These are phyloP conservation scores for Emmonsia crescens DNA, from an alignment of 2,329 filamentous ascomycete genomes.

Conservation along the genomic window DNA sequence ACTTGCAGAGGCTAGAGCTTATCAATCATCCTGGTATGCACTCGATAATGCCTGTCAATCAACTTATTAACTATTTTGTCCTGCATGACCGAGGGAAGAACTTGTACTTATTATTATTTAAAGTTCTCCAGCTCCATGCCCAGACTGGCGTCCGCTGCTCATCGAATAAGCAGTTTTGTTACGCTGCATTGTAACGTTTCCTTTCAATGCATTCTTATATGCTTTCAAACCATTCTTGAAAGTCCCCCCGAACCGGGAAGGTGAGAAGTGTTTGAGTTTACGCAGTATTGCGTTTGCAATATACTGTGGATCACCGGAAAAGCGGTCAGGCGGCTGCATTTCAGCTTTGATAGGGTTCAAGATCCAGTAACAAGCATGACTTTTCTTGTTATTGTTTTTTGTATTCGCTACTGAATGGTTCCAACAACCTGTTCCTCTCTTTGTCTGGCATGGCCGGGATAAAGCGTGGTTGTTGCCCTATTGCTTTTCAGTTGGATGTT, in stretches of 20 bases:
- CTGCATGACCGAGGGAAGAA: not conserved
- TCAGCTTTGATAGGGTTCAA: not conserved
- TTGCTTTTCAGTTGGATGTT: not conserved
- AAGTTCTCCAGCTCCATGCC: not conserved
- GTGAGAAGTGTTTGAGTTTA: not conserved
- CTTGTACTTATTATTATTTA: not conserved
- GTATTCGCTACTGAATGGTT: not conserved
- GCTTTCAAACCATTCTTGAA: not conserved
- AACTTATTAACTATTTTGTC: not conserved
- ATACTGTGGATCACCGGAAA: not conserved
- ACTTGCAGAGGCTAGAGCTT: not conserved
- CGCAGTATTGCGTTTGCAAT: not conserved
- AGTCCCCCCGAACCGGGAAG: not conserved
- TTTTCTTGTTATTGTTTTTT: not conserved
- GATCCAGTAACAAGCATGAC: not conserved
- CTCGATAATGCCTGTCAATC: too few species aligned
- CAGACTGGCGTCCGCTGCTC: not conserved
- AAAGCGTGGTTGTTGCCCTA: not conserved
- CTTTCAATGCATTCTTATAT: too few species aligned
- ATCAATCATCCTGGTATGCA: too few species aligned
- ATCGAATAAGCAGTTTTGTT: not conserved
- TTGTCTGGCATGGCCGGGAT: not conserved
- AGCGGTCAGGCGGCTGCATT: not conserved
- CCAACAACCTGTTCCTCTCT: not conserved
- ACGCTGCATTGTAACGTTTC: not conserved